Evolutionary conservation across 225 moss, liverwort and hornwort genomes (phyloP), one percentile per base, ranked within the genome.

Genomic region (Polytrichum commune): DNA sequence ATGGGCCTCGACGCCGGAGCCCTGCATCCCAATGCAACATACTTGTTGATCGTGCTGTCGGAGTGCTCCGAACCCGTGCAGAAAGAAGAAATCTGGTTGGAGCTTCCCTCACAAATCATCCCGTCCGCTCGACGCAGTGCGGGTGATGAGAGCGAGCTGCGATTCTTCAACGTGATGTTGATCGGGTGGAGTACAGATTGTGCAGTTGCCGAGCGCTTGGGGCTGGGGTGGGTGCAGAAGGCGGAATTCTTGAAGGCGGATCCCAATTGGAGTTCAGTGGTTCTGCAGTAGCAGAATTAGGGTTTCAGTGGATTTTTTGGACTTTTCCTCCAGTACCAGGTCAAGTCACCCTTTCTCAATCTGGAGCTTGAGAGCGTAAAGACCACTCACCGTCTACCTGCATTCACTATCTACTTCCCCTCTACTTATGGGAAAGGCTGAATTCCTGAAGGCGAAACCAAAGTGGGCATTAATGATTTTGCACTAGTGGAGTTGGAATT

Each of bases 61-160:
- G 73, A 73, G 55, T 73, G 65, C 73, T 73, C 65, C 65, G 2
- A 58, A 3, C 66, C 3, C 55, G 65, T 73, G 65, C 66, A 73
- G 65, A 64, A 57, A 73, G 65, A 56, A 23, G 65, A 65, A 9
- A 16, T 65, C 7, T 53, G 65, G 18, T 29, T 7, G 65, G 4
- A 72, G n/a, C 8, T 72, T 72, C 72, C 72, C 1, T 46, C 29
- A 27, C 24, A 6, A 20, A 53, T 72, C 25, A 54, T n/a, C 0
- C 72, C 19, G 0, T 54, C 27, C 3, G 5, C 4, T 10, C 62
- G 8, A 6, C 16, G 27, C 18, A 19, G 72, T 23, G 62, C 0
- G 19, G 19, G 20, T 64, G 64, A 64, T 65, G 55, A 64, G 29
- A 8, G 20, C 22, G 63, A 73, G 29, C 54, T 73, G 54, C 29